A percentile compares a stretch with the other conserved stretches of the same genome.
Evolutionary conservation across 2,329 filamentous ascomycete species (phyloP).

Genomic region (Botrytis squamosa): DNA sequence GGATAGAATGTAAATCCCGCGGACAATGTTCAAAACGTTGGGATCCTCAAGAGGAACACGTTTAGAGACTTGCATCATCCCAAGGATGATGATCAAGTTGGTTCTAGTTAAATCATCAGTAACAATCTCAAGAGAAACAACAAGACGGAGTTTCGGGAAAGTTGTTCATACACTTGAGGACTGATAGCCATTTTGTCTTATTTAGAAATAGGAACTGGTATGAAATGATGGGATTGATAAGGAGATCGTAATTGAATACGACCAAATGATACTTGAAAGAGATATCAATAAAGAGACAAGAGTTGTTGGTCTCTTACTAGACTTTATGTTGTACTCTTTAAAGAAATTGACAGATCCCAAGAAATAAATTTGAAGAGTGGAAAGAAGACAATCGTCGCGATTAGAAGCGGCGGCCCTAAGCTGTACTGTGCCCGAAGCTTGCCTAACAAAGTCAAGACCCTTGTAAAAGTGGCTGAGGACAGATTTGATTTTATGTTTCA

Average conservation of each 20-base stretch:
- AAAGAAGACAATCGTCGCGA: conserved; percentile 18
- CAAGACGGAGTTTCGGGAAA: conserved; percentile 17
- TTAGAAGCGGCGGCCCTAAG: conserved; percentile 19
- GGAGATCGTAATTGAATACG: conserved; percentile 29
- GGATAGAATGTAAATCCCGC: conserved; percentile 59
- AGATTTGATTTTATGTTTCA: conserved; percentile 18
- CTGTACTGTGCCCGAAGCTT: neutral
- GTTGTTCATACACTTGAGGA: conserved; percentile 66
- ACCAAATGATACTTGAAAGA: conserved; percentile 2
- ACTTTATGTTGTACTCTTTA: neutral
- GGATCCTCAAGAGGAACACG: conserved; percentile 91
- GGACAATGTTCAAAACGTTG: conserved; percentile 63
- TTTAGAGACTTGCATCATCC: conserved; percentile 98
- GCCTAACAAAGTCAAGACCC: conserved; percentile 3
- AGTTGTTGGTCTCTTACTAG: neutral
- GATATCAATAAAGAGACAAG: neutral
- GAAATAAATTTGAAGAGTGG: neutral
- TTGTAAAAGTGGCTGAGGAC: conserved; percentile 16
- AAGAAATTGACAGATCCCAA: conserved; percentile 13
- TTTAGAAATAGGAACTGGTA: conserved; percentile 10
- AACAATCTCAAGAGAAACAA: conserved; percentile 18
- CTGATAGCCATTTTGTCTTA: conserved; percentile 59
- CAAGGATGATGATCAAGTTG: conserved; percentile 91
- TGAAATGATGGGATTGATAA: neutral
- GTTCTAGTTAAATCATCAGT: conserved; percentile 55